A percentile compares a stretch with the other conserved stretches of the same genome.
phyloP scores from a whole-genome alignment of 768 basidiomycete genomes.

The Mycena capillaripes region DNA sequence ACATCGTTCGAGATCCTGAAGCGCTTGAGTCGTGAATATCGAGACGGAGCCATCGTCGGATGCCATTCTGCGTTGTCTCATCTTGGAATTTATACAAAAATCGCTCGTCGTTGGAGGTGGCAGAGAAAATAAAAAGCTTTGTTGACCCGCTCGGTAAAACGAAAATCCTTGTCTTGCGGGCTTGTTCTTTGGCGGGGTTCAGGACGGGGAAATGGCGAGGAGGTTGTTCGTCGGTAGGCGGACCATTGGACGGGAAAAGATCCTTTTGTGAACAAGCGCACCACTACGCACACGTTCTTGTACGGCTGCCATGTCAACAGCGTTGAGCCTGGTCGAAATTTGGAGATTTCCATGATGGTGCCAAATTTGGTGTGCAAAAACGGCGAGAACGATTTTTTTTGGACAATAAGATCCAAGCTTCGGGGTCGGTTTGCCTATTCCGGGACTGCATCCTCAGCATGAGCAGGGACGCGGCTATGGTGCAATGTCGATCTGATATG shows the following conservation, averaged over 20 bases:
- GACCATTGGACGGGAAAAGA: slow-evolving; percentile 58
- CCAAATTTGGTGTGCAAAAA: slow-evolving; percentile 50
- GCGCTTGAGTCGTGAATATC: slow-evolving; percentile 57
- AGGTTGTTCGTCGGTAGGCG: slow-evolving; percentile 63
- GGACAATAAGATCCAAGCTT: slow-evolving; percentile 67
- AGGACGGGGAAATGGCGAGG: slow-evolving; percentile 55
- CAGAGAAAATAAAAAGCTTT: slow-evolving; percentile 31
- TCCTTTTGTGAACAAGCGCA: slow-evolving; percentile 63
- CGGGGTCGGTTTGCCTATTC: slow-evolving; percentile 56
- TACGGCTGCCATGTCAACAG: slow-evolving; percentile 71
- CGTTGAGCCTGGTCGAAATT: slow-evolving; percentile 52
- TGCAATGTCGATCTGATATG: slow-evolving; percentile 12
- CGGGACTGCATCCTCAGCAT: slow-evolving; percentile 44
- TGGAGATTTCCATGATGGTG: slow-evolving; percentile 53
- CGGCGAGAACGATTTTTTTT: slow-evolving; percentile 51
- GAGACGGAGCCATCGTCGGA: slow-evolving; percentile 61
- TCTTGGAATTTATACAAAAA: slow-evolving; percentile 65
- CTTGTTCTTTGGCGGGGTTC: slow-evolving; percentile 56
- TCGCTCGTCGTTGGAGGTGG: slow-evolving; percentile 42
- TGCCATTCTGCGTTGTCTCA: slow-evolving; percentile 43
- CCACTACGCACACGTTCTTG: slow-evolving; percentile 54
- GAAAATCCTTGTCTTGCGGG: slow-evolving; percentile 48
- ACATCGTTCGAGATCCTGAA: slow-evolving; percentile 68
- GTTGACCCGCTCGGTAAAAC: slow-evolving; percentile 46
- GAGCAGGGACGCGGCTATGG: slow-evolving; percentile 20